Evolutionary conservation across 164 flowering plant genomes (phyloP), one percentile per base, ranked within the genome.

Genomic region (Platanus orientalis): DNA sequence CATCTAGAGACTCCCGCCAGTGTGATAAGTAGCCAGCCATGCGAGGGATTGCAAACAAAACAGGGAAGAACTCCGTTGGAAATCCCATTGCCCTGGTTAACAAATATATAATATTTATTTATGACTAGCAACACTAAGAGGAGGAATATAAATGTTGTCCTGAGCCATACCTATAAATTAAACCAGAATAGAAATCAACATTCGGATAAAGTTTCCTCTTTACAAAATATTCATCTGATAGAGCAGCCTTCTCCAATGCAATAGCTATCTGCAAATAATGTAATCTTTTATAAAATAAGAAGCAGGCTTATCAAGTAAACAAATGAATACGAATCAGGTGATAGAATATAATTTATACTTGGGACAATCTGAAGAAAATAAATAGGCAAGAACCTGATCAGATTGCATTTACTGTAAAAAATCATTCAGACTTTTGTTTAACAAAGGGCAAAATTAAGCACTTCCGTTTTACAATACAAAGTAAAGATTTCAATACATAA

Each of bases 131-230:
- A 52, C 23, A 44, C 36, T 44, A n/a, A 47, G 52, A 50, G 44
- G 27, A 45, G 28, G 14, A 11, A 54, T 16, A 20, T 17, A 19
- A 29, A 21, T 0, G 20, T 32, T 26, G 26, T 53, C 6, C 30
- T 20, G 30, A 62, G 16, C 4, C 26, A n/a, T 69, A 95, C 99
- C 97, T 87, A 60, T 95, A 95, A 54, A 95, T 95, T 69, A 95
- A 76, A 16, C 99, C 99, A 29, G 99, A 95, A 79, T 95, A 95
- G 84, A 95, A 95, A 76, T 95, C 99, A 61, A 95, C 99, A 76
- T 95, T 95, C 19, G 99, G 99, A 73, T 95, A 92, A 34, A 95
- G 78, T 80, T 90, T 92, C 82, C 99, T 81, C 79, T 88, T 88
- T 54, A 90, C 78, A 79, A 95, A 95, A 61, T 85, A 95, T 17